These are phyloP conservation scores for Phalaenopsis hybrid DNA, from an alignment of 116 monocot species.

Conservation along the genomic window DNA sequence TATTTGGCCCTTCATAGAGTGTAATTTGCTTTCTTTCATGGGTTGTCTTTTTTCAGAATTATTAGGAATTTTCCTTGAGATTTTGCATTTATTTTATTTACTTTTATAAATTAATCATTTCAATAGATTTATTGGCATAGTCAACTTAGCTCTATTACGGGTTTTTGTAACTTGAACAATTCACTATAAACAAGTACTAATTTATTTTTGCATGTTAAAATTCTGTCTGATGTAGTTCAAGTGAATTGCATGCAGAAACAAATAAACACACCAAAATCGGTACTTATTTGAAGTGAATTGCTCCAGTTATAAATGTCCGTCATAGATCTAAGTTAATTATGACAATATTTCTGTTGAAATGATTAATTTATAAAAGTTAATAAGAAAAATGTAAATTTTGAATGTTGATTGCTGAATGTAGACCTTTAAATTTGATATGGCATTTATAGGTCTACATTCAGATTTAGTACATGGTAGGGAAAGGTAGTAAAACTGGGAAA, in stretches of 20 bases:
- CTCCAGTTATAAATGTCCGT: too few relatives aligned
- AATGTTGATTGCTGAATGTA: too few relatives aligned
- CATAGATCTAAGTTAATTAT: too few relatives aligned
- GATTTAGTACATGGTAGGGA: neutral
- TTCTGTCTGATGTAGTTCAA: neutral
- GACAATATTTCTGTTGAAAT: too few relatives aligned
- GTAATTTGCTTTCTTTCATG: neutral
- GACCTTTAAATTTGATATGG: neutral
- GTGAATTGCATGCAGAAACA: neutral
- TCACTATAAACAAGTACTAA: neutral
- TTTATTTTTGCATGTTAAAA: neutral
- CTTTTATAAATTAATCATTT: neutral
- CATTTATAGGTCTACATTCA: neutral
- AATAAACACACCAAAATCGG: too few relatives aligned
- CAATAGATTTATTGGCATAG: neutral
- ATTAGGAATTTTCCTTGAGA: neutral
- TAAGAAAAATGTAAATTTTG: too few relatives aligned
- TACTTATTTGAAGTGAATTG: too few relatives aligned
- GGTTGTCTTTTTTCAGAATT: neutral
- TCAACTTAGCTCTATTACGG: neutral
- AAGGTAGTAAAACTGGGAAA: neutral
- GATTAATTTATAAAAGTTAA: too few relatives aligned
- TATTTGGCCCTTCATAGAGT: conserved; percentile 12
- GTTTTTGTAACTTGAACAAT: neutral
- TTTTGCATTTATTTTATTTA: neutral